A percentile compares a stretch with the other conserved stretches of the same genome.
Evolutionary conservation across 1,139 yeast genomes (phyloP).

Genomic region (Ogataea hybrid): DNA sequence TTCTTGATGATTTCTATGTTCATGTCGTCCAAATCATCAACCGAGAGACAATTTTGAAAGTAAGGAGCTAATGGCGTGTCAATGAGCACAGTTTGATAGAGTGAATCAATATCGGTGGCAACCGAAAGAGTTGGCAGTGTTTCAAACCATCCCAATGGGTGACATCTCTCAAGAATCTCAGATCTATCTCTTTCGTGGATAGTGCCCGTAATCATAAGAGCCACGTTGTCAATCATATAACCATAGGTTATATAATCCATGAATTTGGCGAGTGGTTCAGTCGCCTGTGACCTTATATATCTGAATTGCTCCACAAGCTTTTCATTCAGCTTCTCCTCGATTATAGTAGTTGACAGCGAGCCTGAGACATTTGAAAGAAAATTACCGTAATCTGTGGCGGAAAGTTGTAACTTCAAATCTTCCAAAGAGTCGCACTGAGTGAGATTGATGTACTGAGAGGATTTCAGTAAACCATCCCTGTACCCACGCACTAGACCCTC

Average conservation of each 20-base stretch:
- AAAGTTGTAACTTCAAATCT: constrained; percentile 87
- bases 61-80: constrained; percentile 98
- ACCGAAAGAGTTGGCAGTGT: constrained; percentile 93
- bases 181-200: constrained; percentile 89
- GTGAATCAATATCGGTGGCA: constrained; percentile 89
- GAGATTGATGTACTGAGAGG: constrained; percentile 81
- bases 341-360: constrained; percentile 76
- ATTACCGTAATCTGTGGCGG: constrained; percentile 95
- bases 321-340: constrained; percentile 74
- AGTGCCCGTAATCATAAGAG: constrained; percentile 94
- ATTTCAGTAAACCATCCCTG: constrained; percentile 74
- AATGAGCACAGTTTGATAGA: constrained; percentile 90
- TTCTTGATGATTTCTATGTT: constrained; percentile 95
- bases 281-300: constrained; percentile 80
- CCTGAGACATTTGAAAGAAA: constrained; percentile 81
- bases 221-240: constrained; percentile 97
- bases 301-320: constrained; percentile 82
- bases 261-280: constrained; percentile 74
- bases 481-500: constrained; percentile 96
- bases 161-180: constrained; percentile 86
- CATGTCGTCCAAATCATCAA: constrained; percentile 91
- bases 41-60: constrained; percentile 87
- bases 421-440: constrained; percentile 96
- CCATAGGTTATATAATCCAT: constrained; percentile 92
- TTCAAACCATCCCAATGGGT: constrained; percentile 98